Evolutionary conservation across 768 basidiomycete species (phyloP), one percentile per base, ranked within the genome.

Genomic region (Dentipellis sp.): DNA sequence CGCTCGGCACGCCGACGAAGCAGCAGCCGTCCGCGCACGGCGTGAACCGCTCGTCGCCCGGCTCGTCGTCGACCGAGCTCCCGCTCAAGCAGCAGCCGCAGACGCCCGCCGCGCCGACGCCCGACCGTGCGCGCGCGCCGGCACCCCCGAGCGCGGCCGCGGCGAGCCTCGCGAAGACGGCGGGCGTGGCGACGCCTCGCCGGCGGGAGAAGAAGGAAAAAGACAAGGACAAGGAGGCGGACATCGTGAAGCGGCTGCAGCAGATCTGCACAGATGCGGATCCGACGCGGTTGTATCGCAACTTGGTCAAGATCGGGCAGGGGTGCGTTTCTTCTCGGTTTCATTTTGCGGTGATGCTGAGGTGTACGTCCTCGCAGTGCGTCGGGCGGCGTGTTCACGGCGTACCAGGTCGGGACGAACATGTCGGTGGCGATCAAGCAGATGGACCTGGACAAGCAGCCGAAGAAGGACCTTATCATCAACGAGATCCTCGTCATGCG

Each of bases 401-500:
- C 95, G 14, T 97, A 97, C 67, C 94, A 98, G 74, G 89, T 95
- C 59, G 94, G 94, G 42, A 93, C 91, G 34, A 95, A 97, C 70
- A 64, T 91, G 35, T 88, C 84, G 10, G 97, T 98, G 36, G 97
- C 97, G 42, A 99, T 99, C 81, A 99, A 99, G 72, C 95, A 98
- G 72, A 99, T 98, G 97, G 97, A 99, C 76, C 79, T 99, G 34
- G 94, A 98, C 72, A 97, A 98, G 74, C 97, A 98, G 66, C 97
- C 97, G 42, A 98, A 98, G 79, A 97, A 98, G 72, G 95, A 98
- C 67, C 79, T 99, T 51, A 98, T 99, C 75, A 98, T 99, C 75
- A 98, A 99, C 72, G 97, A 99, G 72, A 98, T 98, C 62, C 83
- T 99, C 61, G 97, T 98, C 67, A 98, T 99, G 97, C 90, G 94